Evolutionary conservation across 805 yeast genomes (phyloP).

Genomic region (Cyberlindnera euphorbiiphila): DNA sequence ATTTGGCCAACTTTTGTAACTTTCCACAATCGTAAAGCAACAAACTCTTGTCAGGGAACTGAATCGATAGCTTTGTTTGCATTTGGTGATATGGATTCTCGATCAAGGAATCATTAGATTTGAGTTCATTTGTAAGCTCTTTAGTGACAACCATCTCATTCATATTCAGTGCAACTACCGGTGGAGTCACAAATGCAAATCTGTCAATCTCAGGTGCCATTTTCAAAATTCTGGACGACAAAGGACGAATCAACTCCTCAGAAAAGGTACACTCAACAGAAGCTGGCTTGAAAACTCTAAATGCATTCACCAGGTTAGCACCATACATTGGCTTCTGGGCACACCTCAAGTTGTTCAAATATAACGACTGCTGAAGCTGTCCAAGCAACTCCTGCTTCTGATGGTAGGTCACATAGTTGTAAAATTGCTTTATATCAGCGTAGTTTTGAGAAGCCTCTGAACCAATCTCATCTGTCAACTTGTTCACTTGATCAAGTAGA

Average conservation of each 20-base stretch:
- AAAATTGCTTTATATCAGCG: slow-evolving; percentile 50
- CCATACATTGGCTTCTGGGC: slow-evolving; percentile 67
- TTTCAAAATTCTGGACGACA: slow-evolving; percentile 35
- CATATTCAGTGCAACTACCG: slow-evolving; percentile 74
- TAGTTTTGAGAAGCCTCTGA: slow-evolving; percentile 27
- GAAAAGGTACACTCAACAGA: slow-evolving; percentile 10
- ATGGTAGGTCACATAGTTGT: slow-evolving; percentile 48
- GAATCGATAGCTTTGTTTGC: slow-evolving; percentile 84
- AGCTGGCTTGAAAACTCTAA: slow-evolving; percentile 35
- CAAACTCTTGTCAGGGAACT: slow-evolving; percentile 92
- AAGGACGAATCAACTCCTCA: slow-evolving; percentile 38
- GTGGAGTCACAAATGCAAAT: slow-evolving; percentile 85
- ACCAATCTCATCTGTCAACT: slow-evolving; percentile 36
- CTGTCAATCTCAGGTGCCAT: slow-evolving; percentile 58
- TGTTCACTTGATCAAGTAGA: slow-evolving; percentile 41
- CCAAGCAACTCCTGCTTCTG: slow-evolving; percentile 52
- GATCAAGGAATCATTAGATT: slow-evolving; percentile 28
- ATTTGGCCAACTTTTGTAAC: slow-evolving; percentile 73
- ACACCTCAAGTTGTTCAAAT: slow-evolving; percentile 65
- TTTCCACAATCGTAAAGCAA: slow-evolving; percentile 97
- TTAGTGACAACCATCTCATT: slow-evolving; percentile 47
- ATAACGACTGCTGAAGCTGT: slow-evolving; percentile 50
- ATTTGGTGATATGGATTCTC: slow-evolving; percentile 68
- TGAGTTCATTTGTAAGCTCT: slow-evolving; percentile 28
- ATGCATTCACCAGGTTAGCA: slow-evolving; percentile 43